Evolutionary conservation across 345 rosid species (phyloP), one percentile per base, ranked within the genome.

Genomic region (Theobroma cacao): DNA sequence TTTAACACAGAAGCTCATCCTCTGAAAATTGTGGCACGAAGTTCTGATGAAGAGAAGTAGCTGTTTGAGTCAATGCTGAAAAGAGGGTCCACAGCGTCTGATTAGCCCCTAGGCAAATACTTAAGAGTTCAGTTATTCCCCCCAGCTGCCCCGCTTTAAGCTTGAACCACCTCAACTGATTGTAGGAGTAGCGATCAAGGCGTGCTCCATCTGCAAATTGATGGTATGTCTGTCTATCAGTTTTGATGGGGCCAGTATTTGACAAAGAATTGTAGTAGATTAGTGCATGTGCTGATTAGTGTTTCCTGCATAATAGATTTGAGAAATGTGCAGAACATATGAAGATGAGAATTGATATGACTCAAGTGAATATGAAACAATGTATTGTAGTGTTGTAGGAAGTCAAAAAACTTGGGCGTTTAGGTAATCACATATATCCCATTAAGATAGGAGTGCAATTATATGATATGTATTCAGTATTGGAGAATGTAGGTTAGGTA

Each of bases 1-100:
- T 96, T 96, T 81, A 96, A 96, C 88, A 96, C 99, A 1, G 99
- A 96, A 86, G 99, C 98, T 66, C 99, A 91, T 77, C 98, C 98
- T 40, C 76, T 94, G 33, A 89, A 83, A 83, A 96, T 96, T 0
- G 93, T 92, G 80, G 76, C 82, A 70, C 84, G 92, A n/a, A 78
- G 47, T 48, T 87, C 79, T 45, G 82, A 20, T 30, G 80, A 53
- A 78, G 79, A 12, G 72, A 38, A 34, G n/a, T 22, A 50, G 28
- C 62, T 7, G 22, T 73, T 68, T 30, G 73, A 76, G 56, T 80
- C 24, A 81, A 72, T 11, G 80, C 75, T 56, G 31, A 86, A 74
- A 83, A 74, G 88, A 70, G 61, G 84, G 87, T 34, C 81, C 58
- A 4, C 28, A 10, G 41, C 28, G 11, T 55, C 30, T 41, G 64